These are phyloP conservation scores for Ogataea ganodermae DNA, from an alignment of 805 yeast species.

Conservation along the genomic window DNA sequence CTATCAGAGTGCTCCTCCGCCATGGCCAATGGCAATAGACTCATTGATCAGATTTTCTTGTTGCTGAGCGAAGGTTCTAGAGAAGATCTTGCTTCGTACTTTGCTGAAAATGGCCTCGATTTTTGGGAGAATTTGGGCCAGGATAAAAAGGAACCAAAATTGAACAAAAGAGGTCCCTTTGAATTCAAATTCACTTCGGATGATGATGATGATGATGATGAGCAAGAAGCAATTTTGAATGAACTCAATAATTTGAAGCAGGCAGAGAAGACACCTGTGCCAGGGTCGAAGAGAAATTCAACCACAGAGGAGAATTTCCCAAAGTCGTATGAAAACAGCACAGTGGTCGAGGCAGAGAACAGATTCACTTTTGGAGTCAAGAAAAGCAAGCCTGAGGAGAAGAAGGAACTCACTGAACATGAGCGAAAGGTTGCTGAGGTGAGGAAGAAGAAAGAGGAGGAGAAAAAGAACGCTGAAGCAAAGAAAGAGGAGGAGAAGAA, in stretches of 20 bases:
- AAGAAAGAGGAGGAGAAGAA: not conserved
- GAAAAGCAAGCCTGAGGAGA: slow-evolving; percentile 9
- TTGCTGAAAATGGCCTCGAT: slow-evolving; percentile 4
- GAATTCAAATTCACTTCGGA: not conserved
- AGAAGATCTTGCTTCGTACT: slow-evolving; percentile 8
- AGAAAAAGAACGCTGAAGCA: not conserved
- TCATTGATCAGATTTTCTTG: slow-evolving; percentile 7
- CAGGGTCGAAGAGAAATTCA: not conserved
- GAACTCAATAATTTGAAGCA: not conserved
- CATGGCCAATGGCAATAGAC: not conserved
- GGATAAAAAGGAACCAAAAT: not conserved
- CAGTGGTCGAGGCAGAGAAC: not conserved
- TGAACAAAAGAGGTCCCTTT: slow-evolving; percentile 1
- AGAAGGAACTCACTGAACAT: slow-evolving; percentile 2
- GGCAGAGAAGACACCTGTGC: not conserved
- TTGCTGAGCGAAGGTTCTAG: slow-evolving; percentile 7
- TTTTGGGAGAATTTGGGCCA: slow-evolving; percentile 1
- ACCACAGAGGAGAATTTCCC: not conserved
- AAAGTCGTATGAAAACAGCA: not conserved
- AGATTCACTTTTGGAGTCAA: not conserved
- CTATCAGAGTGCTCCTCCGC: not conserved
- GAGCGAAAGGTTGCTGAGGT: slow-evolving; percentile 5
- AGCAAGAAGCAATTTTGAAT: not conserved
- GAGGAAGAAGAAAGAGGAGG: slow-evolving; percentile 4
- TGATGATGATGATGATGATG: not conserved